Percentiles rank a stretch among this genome's conserved stretches.
Evolutionary conservation across 192 early-diverging fungal genomes (phyloP).

Genomic region (Jimgerdemannia flammicorona): DNA sequence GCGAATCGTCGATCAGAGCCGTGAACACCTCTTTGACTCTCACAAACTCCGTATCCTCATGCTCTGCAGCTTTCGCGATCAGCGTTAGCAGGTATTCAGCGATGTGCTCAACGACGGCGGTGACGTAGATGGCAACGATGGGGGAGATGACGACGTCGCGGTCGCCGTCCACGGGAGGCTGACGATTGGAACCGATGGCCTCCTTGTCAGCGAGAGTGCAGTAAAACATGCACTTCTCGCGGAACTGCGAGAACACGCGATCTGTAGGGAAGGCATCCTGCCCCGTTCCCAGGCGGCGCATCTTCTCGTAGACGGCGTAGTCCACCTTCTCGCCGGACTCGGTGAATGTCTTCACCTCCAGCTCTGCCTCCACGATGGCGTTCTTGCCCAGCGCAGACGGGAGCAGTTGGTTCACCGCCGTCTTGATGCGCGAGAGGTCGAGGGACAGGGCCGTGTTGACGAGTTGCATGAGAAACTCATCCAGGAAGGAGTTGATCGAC

Average conservation of each 20-base stretch:
- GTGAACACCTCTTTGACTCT: conserved; percentile 46
- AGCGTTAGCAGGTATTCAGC: conserved; percentile 50
- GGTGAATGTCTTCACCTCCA: conserved; percentile 53
- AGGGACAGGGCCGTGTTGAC: conserved; percentile 43
- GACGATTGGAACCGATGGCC: conserved; percentile 11
- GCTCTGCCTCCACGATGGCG: conserved; percentile 55
- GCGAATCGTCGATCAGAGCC: conserved; percentile 45
- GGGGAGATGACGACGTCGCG: conserved; percentile 22
- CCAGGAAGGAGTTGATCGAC: conserved; percentile 52
- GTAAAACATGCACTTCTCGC: conserved; percentile 51
- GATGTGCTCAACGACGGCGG: conserved; percentile 54
- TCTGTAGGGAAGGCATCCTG: conserved; percentile 14
- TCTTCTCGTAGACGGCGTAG: conserved; percentile 26
- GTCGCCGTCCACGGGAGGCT: conserved; percentile 3
- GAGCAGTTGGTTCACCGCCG: conserved; percentile 38
- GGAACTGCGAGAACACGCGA: conserved; percentile 40
- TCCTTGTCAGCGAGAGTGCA: conserved; percentile 49
- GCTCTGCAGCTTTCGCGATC: conserved; percentile 43
- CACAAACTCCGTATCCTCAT: conserved; percentile 49
- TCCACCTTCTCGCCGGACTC: conserved; percentile 45
- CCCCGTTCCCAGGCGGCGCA: conserved; percentile 18
- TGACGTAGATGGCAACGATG: conserved; percentile 54
- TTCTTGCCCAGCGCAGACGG: conserved; percentile 56
- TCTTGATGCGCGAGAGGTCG: conserved; percentile 45
- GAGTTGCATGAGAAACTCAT: conserved; percentile 49